phyloP scores from a whole-genome alignment of 306 rosid species.

The Trifolium subterraneum region DNA sequence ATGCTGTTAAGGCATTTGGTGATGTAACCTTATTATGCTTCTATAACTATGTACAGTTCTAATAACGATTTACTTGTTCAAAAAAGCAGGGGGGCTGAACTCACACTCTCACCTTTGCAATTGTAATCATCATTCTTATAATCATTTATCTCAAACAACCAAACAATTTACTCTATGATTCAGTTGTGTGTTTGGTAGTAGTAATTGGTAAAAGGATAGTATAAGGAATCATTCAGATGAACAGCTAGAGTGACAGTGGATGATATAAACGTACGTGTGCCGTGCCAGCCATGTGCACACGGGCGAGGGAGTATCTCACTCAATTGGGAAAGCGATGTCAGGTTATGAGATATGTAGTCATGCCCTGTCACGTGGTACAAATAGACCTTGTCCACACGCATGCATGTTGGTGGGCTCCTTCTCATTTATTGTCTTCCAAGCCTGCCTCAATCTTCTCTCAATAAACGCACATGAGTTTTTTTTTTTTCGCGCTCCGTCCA shows the following conservation, averaged over 20 bases:
- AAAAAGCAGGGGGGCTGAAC: no score
- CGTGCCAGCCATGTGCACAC: not conserved
- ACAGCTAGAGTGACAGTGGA: not conserved
- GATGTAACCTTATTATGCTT: no score
- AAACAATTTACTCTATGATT: not conserved
- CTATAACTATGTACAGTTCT: no score
- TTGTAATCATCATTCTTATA: no score
- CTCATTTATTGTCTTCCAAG: not conserved
- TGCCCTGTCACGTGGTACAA: slow-evolving; percentile 19
- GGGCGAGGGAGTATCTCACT: not conserved
- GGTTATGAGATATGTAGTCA: not conserved
- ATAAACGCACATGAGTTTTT: no score
- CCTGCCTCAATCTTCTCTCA: not conserved
- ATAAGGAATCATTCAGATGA: not conserved
- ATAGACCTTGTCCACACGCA: not conserved
- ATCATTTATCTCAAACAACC: no score
- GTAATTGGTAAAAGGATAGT: not conserved
- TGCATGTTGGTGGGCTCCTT: slow-evolving; percentile 14
- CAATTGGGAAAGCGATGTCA: slow-evolving; percentile 7
- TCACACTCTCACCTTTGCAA: no score
- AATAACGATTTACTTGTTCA: no score
- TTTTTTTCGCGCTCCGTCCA: no score
- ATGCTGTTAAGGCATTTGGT: no score
- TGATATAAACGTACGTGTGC: not conserved
- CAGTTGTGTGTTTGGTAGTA: not conserved